A percentile compares a stretch with the other conserved stretches of the same genome.
phyloP scores from a whole-genome alignment of 805 yeast species.

The Cyberlindnera americana region DNA sequence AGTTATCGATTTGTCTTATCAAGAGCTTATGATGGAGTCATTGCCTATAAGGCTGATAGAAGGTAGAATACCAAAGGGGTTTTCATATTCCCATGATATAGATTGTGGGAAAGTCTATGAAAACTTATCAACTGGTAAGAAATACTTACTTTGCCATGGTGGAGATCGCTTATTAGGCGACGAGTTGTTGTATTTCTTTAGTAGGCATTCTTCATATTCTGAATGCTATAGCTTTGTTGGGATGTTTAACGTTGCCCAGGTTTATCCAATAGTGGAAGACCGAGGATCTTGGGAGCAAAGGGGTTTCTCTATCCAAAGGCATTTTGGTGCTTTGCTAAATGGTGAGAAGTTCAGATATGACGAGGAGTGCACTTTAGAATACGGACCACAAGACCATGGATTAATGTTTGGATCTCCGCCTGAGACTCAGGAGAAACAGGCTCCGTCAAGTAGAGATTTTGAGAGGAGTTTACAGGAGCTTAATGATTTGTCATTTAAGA shows the following conservation, averaged over 20 bases:
- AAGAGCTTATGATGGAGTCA: constrained; percentile 7
- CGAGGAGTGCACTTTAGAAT: constrained; percentile 1
- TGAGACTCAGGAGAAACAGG: neutral
- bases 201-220: constrained; percentile 45
- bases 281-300: constrained; percentile 30
- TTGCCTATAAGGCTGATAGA: constrained; percentile 8
- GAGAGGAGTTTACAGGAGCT: neutral
- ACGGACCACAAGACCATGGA: constrained; percentile 3
- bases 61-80: constrained; percentile 15
- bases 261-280: constrained; percentile 41
- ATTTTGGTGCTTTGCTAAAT: constrained; percentile 37
- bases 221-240: constrained; percentile 37
- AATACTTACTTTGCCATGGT: constrained; percentile 31
- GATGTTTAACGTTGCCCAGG: constrained; percentile 37
- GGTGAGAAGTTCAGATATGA: constrained; percentile 22
- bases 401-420: neutral
- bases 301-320: constrained; percentile 38
- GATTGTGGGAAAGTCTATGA: constrained; percentile 23
- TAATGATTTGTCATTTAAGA: neutral
- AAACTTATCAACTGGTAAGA: constrained; percentile 8
- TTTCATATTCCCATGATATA: constrained; percentile 20
- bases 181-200: constrained; percentile 37
- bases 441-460: neutral
- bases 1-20: constrained; percentile 33
- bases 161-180: constrained; percentile 32